Conservation (phyloP, 2,329 filamentous ascomycete genomes). For the Amesomyces nigricolor region DNA sequence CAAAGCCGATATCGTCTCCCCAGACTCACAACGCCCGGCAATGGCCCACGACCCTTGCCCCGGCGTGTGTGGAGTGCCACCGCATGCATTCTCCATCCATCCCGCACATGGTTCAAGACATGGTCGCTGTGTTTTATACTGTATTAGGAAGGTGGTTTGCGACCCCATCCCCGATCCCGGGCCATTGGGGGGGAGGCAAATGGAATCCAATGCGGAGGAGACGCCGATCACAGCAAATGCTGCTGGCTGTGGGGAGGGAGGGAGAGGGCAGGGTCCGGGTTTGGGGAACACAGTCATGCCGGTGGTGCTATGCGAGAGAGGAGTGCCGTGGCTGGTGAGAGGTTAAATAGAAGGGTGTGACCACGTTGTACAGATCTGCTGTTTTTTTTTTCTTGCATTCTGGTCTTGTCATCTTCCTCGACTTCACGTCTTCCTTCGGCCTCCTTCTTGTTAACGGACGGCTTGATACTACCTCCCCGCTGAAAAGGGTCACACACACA, state of each 20-base stretch:
- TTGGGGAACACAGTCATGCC: too few relatives aligned
- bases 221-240: conserved; percentile 1
- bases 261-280: neutral
- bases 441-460: neutral
- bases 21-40: too few relatives aligned
- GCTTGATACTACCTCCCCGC: neutral
- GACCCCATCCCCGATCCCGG: conserved; percentile 6
- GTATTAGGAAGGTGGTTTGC: conserved; percentile 9
- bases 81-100: neutral
- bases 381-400: neutral
- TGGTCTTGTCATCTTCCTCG: neutral
- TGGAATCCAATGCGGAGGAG: neutral
- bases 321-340: too few relatives aligned
- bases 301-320: too few relatives aligned
- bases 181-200: neutral
- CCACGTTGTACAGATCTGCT: neutral
- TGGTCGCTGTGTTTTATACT: neutral
- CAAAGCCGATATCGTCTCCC: too few relatives aligned
- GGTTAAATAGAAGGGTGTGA: too few relatives aligned
- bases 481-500: neutral
- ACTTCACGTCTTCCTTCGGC: neutral
- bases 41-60: too few relatives aligned
- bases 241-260: neutral
- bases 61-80: too few relatives aligned
- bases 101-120: neutral